These are phyloP conservation scores for Brassica napus DNA, from an alignment of 345 rosid species.

Conservation along the genomic window Da-Ae NC_063436.1:26980501-26981000, in stretches of 20 bases:
- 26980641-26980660: background rate
- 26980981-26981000: background rate
- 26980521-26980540: too few species aligned
- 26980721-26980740: background rate
- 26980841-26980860: constrained; percentile 26
- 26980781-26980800: background rate
- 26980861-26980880: constrained; percentile 59
- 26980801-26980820: background rate
- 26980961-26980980: constrained; percentile 64
- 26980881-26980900: constrained; percentile 80
- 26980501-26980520: too few species aligned
- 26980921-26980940: constrained; percentile 73
- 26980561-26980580: too few species aligned
- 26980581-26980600: background rate
- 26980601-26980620: background rate
- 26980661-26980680: background rate
- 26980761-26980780: background rate
- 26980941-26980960: constrained; percentile 88
- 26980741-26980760: background rate
- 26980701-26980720: background rate
- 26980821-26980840: background rate
- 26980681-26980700: constrained; percentile 9
- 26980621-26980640: background rate
- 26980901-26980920: constrained; percentile 94
- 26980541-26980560: too few species aligned